Evolutionary conservation across 2,329 filamentous ascomycete genomes (phyloP).

Genomic region (Cytospora paraplurivora): DNA sequence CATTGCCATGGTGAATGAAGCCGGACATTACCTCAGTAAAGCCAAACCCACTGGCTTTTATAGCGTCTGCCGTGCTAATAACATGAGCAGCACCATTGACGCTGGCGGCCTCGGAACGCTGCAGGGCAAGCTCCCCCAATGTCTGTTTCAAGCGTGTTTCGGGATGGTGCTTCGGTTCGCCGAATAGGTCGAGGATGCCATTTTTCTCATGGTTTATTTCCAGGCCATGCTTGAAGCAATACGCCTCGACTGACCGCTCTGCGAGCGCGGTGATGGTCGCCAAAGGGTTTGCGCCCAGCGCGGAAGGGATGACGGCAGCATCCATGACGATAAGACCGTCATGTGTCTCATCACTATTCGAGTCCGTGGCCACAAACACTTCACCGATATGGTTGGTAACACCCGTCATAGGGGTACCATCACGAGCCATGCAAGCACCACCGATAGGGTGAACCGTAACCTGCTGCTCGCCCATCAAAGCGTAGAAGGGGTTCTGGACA

Average conservation of each 20-base stretch:
- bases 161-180: conserved; percentile 46
- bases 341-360: conserved; percentile 46
- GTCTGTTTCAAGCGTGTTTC: conserved; percentile 11
- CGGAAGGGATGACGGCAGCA: conserved; percentile 61
- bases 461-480: conserved; percentile 57
- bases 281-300: conserved; percentile 65
- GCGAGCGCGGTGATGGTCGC: conserved; percentile 71
- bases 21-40: conserved; percentile 69
- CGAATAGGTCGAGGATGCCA: conserved; percentile 56
- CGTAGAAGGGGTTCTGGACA: conserved; percentile 59
- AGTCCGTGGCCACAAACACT: conserved; percentile 54
- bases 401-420: conserved; percentile 58
- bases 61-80: conserved; percentile 46
- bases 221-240: conserved; percentile 45
- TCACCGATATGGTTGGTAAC: conserved; percentile 64
- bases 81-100: conserved; percentile 41
- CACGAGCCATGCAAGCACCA: conserved; percentile 63
- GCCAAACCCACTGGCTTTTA: conserved; percentile 54
- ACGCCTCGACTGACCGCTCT: conserved; percentile 61
- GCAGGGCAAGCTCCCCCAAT: conserved; percentile 26
- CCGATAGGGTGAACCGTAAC: conserved; percentile 69
- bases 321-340: conserved; percentile 64
- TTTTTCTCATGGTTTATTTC: conserved; percentile 50
- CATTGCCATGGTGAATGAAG: conserved; percentile 56
- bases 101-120: conserved; percentile 36